Evolutionary conservation across 2,329 filamentous ascomycete species (phyloP), one percentile per base, ranked within the genome.

Genomic region (Westerdykella aurantiaca): DNA sequence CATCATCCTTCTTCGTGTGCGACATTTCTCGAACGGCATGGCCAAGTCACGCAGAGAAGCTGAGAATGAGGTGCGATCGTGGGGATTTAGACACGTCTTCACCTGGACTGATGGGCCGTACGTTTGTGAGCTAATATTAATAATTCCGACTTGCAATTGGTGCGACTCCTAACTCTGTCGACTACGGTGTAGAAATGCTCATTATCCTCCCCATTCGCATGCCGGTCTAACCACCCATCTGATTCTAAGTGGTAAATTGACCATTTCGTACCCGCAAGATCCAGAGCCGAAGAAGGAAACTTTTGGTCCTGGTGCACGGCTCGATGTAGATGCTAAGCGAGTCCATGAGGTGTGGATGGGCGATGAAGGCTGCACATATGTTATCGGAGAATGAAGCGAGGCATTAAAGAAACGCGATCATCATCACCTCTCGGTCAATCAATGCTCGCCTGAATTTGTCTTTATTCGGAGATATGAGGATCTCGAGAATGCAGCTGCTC

Each of bases 61-160:
- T 31, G 83, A 88, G 61, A 67, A 70, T 39, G 70, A 85, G 57
- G 83, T 88, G 21, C 73, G 73, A 31, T 79, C 77, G 1, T 87
- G 84, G 83, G 84, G 84, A 1, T 88, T 87, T 60, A 53, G 63
- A 2, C 73, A 81, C 39, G 82, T 86, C 57, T 86, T 86, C 51
- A 86, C 82, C 2, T 88, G 84, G 83, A 81, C 76, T 6, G 85
- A 88, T 64, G 69, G 72, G 17, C 79, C 82, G 83, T 86, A 75
- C 61, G 80, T 75, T 45, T 29, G 21, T 34, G 33, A 17, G 18
- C 12, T 38, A 42, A 33, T 16, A 23, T 10, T 38, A 42, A 33
- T 16, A 23, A 21, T 29, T 45, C 33, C 29, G 34, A 17, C n/a
- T 18, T 29, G n/a, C n/a, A n/a, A n/a, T n/a, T n/a, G 17, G 29